Evolutionary conservation across 2,329 filamentous ascomycete species (phyloP).

Genomic region (Aureobasidium sp.): DNA sequence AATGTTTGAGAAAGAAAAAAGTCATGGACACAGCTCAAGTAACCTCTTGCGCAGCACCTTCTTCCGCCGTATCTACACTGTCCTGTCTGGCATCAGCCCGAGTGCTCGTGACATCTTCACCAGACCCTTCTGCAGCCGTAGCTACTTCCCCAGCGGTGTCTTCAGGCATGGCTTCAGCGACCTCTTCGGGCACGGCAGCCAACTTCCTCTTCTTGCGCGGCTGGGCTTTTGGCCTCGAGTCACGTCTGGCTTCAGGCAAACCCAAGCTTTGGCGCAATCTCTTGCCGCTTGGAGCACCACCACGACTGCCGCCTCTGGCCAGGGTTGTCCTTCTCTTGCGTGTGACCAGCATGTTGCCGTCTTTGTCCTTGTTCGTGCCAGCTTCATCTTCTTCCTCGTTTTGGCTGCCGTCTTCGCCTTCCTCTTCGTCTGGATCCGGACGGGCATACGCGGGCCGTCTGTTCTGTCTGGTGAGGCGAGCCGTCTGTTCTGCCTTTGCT

Average conservation of each 20-base stretch:
- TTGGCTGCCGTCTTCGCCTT: conserved; percentile 2
- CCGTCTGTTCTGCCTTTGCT: background rate
- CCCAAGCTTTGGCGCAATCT: conserved; percentile 13
- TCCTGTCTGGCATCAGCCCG: background rate
- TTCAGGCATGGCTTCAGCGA: background rate
- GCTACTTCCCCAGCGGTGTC: background rate
- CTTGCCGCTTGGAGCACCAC: conserved; percentile 13
- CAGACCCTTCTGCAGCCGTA: background rate
- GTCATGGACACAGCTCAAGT: no score
- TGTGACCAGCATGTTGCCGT: conserved; percentile 6
- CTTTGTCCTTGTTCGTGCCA: background rate
- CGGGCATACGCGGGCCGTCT: conserved; percentile 5
- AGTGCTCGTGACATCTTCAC: background rate
- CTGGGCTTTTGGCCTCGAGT: background rate
- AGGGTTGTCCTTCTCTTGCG: conserved; percentile 10
- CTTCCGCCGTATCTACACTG: background rate
- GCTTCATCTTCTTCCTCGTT: conserved; percentile 3
- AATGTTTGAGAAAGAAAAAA: background rate
- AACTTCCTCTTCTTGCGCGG: conserved; percentile 12
- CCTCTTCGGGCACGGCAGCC: background rate
- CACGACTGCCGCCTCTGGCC: conserved; percentile 4
- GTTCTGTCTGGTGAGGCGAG: background rate
- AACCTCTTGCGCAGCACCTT: background rate
- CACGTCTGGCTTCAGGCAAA: conserved; percentile 5
- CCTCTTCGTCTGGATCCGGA: background rate